These are phyloP conservation scores for Neoarthrinium moseri DNA, from an alignment of 2,329 filamentous ascomycete species.

Conservation along the genomic window DNA sequence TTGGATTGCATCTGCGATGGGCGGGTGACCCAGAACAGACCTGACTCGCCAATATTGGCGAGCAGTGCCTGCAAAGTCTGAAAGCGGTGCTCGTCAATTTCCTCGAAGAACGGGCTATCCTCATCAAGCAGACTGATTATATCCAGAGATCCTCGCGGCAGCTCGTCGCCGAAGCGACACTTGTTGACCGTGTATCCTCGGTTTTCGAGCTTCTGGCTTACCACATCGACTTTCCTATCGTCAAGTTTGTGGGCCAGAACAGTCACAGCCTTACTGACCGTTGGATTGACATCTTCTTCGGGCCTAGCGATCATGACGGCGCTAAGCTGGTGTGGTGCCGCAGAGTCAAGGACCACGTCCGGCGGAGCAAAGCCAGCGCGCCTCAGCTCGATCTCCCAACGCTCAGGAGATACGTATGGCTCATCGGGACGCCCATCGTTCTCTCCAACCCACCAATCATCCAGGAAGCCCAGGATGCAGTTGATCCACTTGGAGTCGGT, in stretches of 20 bases:
- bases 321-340: neutral
- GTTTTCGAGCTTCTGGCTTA: neutral
- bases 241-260: neutral
- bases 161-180: too few relatives aligned
- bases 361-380: neutral
- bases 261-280: neutral
- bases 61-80: neutral
- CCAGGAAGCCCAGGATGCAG: constrained; percentile 13
- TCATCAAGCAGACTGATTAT: neutral
- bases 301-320: constrained; percentile 1
- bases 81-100: neutral
- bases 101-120: neutral
- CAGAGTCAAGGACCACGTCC: neutral
- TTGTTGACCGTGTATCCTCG: neutral
- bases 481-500: constrained; percentile 22
- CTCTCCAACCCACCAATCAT: neutral
- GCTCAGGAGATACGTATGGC: neutral
- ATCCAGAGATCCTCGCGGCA: neutral
- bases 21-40: constrained; percentile 1
- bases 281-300: neutral
- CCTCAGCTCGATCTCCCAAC: constrained; percentile 2
- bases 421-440: neutral
- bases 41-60: neutral
- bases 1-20: neutral
- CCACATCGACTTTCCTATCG: neutral